Conservation (phyloP, 2,329 filamentous ascomycete species). For the Penicillium sp. region DNA sequence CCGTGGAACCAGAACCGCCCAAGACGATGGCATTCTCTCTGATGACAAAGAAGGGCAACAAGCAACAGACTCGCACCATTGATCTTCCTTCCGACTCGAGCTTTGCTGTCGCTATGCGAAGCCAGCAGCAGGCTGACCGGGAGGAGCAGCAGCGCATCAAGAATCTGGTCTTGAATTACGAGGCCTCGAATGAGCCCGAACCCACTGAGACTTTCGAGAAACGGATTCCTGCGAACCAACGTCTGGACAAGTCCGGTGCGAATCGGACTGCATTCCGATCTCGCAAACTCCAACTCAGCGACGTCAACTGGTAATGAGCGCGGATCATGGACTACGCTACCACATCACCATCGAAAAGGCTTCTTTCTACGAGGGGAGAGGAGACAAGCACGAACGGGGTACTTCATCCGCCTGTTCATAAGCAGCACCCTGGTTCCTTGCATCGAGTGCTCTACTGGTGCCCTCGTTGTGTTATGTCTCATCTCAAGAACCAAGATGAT, state of each 20-base stretch:
- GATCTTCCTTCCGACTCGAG: slow-evolving; percentile 82
- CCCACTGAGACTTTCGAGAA: slow-evolving; percentile 68
- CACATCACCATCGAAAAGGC: too few relatives aligned
- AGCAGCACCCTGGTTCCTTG: too few relatives aligned
- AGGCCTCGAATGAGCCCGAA: slow-evolving; percentile 78
- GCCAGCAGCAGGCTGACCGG: slow-evolving; percentile 87
- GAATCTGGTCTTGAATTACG: slow-evolving; percentile 93
- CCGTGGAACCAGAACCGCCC: slow-evolving; percentile 26
- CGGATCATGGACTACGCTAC: too few relatives aligned
- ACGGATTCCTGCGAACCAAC: slow-evolving; percentile 43
- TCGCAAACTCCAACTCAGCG: slow-evolving; percentile 88
- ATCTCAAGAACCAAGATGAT: too few relatives aligned
- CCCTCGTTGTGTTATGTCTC: too few relatives aligned
- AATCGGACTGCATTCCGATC: slow-evolving; percentile 75
- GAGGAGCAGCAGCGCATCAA: slow-evolving; percentile 99
- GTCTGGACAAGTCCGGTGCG: slow-evolving; percentile 55
- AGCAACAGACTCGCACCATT: slow-evolving; percentile 92
- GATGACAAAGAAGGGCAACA: slow-evolving; percentile 92
- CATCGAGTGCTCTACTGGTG: too few relatives aligned
- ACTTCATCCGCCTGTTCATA: too few relatives aligned
- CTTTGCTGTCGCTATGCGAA: slow-evolving; percentile 94
- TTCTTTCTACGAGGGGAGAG: too few relatives aligned
- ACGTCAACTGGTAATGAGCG: slow-evolving; percentile 91
- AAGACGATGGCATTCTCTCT: slow-evolving; percentile 95
- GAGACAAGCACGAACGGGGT: too few relatives aligned